These are phyloP conservation scores for Hypsizygus marmoreus DNA, from an alignment of 768 basidiomycete genomes.

Conservation along the genomic window DNA sequence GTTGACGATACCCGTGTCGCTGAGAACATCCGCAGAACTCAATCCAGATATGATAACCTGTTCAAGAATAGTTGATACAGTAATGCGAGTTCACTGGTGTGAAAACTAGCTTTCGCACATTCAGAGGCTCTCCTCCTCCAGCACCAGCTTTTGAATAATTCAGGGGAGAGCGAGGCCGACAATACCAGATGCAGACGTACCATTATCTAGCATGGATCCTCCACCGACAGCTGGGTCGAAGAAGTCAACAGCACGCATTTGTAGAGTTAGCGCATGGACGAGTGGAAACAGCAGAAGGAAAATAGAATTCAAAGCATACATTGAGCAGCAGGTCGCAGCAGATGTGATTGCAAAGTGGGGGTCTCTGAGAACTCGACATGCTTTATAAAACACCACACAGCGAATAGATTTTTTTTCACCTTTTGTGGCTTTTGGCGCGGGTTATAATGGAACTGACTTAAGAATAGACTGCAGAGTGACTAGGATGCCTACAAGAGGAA, in stretches of 20 bases:
- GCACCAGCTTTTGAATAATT: slow-evolving; percentile 27
- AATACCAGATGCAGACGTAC: slow-evolving; percentile 14
- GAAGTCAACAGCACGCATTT: slow-evolving; percentile 30
- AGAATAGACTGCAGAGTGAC: no score
- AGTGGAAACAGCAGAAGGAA: background rate
- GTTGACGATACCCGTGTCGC: slow-evolving; percentile 55
- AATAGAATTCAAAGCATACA: slow-evolving; percentile 1
- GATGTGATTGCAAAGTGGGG: no score
- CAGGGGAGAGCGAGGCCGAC: background rate
- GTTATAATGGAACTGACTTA: no score
- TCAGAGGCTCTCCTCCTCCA: slow-evolving; percentile 72
- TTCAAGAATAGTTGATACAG: background rate
- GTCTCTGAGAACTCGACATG: no score
- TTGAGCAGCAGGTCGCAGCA: background rate
- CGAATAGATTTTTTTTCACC: no score
- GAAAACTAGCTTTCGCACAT: slow-evolving; percentile 54
- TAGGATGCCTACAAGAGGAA: no score
- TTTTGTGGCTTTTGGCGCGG: no score
- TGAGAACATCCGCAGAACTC: slow-evolving; percentile 60
- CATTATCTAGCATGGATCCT: slow-evolving; percentile 69
- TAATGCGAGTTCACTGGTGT: slow-evolving; percentile 26
- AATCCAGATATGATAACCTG: slow-evolving; percentile 66
- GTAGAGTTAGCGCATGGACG: slow-evolving; percentile 2
- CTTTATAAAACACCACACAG: no score
- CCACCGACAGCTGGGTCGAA: slow-evolving; percentile 50